phyloP scores from a whole-genome alignment of 2,329 filamentous ascomycete genomes.

The Diaporthe ilicicola region DNA sequence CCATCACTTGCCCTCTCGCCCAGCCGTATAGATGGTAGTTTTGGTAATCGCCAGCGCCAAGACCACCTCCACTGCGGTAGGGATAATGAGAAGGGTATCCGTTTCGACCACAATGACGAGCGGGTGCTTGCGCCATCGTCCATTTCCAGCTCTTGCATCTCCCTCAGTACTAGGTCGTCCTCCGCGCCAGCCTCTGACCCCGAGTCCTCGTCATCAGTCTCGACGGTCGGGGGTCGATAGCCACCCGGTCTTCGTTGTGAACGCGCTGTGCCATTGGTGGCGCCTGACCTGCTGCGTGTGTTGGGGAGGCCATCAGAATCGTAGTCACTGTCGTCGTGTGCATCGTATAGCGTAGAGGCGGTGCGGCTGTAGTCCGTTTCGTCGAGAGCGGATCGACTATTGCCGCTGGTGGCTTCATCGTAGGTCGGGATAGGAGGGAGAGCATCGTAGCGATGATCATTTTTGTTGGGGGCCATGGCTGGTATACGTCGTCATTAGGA shows the following conservation, averaged over 20 bases:
- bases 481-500: slow-evolving; percentile 3
- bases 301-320: slow-evolving; percentile 79
- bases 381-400: slow-evolving; percentile 51
- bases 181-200: slow-evolving; percentile 58
- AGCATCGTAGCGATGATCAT: slow-evolving; percentile 66
- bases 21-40: slow-evolving; percentile 55
- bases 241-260: slow-evolving; percentile 56
- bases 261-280: slow-evolving; percentile 41
- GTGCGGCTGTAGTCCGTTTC: slow-evolving; percentile 57
- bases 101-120: slow-evolving; percentile 61
- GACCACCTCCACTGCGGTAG: slow-evolving; percentile 64
- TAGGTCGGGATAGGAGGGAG: slow-evolving; percentile 84
- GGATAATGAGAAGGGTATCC: slow-evolving; percentile 61
- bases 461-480: slow-evolving; percentile 52
- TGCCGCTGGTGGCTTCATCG: slow-evolving; percentile 77
- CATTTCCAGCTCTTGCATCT: slow-evolving; percentile 90
- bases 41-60: slow-evolving; percentile 62
- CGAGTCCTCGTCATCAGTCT: slow-evolving; percentile 74
- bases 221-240: slow-evolving; percentile 84
- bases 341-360: slow-evolving; percentile 62
- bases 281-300: slow-evolving; percentile 52
- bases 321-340: slow-evolving; percentile 57
- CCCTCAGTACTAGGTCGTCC: slow-evolving; percentile 75
- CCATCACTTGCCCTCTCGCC: slow-evolving; percentile 33
- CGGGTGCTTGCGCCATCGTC: slow-evolving; percentile 43